Evolutionary conservation across 768 basidiomycete genomes (phyloP).

Genomic region (Boletus vinaceobasis): DNA sequence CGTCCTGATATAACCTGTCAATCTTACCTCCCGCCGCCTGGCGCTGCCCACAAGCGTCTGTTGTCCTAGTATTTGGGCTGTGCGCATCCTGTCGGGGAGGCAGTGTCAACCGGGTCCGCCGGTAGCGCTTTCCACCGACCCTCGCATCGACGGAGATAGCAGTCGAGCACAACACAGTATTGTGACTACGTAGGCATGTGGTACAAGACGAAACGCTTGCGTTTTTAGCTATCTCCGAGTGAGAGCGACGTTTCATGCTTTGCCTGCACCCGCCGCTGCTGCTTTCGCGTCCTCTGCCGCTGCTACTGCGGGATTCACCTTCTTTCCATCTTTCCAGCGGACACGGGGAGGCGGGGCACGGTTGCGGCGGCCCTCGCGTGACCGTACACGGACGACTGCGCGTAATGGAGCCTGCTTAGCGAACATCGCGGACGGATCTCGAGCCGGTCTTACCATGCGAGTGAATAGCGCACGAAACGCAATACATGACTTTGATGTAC

Average conservation of each 20-base stretch:
- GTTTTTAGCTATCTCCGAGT: slow-evolving; percentile 1
- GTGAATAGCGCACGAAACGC: slow-evolving; percentile 99
- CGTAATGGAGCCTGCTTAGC: background rate
- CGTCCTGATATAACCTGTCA: background rate
- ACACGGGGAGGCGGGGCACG: slow-evolving; percentile 95
- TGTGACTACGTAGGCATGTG: background rate
- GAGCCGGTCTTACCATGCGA: slow-evolving; percentile 72
- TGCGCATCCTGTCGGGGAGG: background rate
- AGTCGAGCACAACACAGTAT: background rate
- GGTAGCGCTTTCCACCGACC: background rate
- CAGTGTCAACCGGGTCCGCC: background rate
- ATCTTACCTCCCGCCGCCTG: too few species aligned
- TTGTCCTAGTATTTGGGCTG: background rate
- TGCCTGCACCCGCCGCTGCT: slow-evolving; percentile 43
- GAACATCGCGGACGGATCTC: background rate
- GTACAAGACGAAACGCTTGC: slow-evolving; percentile 1
- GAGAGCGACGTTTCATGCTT: slow-evolving; percentile 40
- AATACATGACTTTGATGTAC: slow-evolving; percentile 98
- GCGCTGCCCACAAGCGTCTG: background rate
- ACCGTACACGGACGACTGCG: slow-evolving; percentile 95
- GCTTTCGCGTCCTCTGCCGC: slow-evolving; percentile 89
- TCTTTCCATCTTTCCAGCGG: slow-evolving; percentile 94
- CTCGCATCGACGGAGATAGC: background rate
- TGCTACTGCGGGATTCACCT: slow-evolving; percentile 92
- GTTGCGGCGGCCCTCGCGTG: slow-evolving; percentile 93